Base-by-base conservation (phyloP, 805 yeast genomes). In the Candida bentonensis region DNA sequence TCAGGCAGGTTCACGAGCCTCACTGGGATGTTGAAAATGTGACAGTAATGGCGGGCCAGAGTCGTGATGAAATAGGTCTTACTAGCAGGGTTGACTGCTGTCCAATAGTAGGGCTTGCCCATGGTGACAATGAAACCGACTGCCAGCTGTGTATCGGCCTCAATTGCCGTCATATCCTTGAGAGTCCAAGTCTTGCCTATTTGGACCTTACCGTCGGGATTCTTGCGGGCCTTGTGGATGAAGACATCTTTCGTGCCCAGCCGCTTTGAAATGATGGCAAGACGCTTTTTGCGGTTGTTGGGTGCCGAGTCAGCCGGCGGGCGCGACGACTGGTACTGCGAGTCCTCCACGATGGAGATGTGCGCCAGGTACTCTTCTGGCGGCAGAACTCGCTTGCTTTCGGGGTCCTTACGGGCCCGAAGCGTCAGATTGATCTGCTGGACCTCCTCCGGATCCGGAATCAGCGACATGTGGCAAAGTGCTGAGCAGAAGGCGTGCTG, bases 131-230 rank as follows among this genome's bases (percentile, higher is more conserved):
- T 11, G 70, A 71, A 22, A 63, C 70, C 25, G 48, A 44, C 40
- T 9, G 46, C 44, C 23, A 51, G 45, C 26, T 46, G 50, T 1
- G 57, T 46, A 47, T 79, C 84, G 45, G 73, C 68, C 25, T 78
- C 76, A 2, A 88, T 60, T 39, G 62, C 60, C 2, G 68, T 59
- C 50, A 89, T 65, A 52, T 84, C 94, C 47, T 74, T 82, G 53
- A 89, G 64, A 49, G 76, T 78, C 97, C 97, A 88, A 2, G 94
- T 82, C 55, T 96, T 73, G 25, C 97, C 97, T 43, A 88, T 84
- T 62, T 88, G 96, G 53, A 82, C 76, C 1, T 78, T 60, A 1
- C 82, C 79, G 52, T 83, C 82, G 7, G 73, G 66, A 52, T 82
- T 81, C 58, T 76, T 86, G 54, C 94, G 78, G 2, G 94, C 95